Base-by-base conservation (phyloP, 257 asterid genomes). In the Ilex aquifolium region DNA sequence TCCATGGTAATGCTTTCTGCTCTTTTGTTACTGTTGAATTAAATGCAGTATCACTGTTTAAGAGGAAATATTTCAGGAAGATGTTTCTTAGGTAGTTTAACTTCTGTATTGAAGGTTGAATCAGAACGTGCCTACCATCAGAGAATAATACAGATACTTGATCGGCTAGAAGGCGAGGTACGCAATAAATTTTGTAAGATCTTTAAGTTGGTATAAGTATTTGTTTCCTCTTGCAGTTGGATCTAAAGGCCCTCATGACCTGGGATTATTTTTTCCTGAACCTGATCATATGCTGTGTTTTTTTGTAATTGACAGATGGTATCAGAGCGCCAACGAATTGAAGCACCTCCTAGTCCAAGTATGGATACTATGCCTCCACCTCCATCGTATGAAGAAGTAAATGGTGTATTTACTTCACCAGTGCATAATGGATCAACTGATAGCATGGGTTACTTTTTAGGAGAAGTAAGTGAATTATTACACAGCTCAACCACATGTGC, bases 71-170 rank as follows among this genome's bases (percentile, higher is more conserved):
- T 32, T 36, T 66, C 63, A 61, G 62, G 36, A 44, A 55, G 63
- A 3, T 59, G 21, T 40, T 61, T 16, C 39, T 69, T 65, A 56
- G 63, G 50, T 56, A 56, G 58, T 73, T 60, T 56, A 16, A 54
- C n/a, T 6, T 62, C 53, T 75, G n/a, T 67, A 36, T 57, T 72
- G 70, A 65, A 93, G 99, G 96, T 87, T 71, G 99, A 93, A 70
- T 83, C 97, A 57, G 99, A 93, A 74, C 95, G 95, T 13, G 76
- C 96, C 59, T 93, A 87, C 83, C 99, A 90, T 73, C 90, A 85
- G 71, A 87, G 77, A 75, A 80, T 82, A 65, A 88, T 93, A 64
- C 95, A 93, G 64, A 90, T 93, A 74, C 96, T 93, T 31, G 97
- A 93, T 80, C 90, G 73, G 74, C 85, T 93, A 39, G 99, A 93